These are phyloP conservation scores for Rubus idaeus DNA, from an alignment of 306 rosid species.

Conservation along the genomic window DNA sequence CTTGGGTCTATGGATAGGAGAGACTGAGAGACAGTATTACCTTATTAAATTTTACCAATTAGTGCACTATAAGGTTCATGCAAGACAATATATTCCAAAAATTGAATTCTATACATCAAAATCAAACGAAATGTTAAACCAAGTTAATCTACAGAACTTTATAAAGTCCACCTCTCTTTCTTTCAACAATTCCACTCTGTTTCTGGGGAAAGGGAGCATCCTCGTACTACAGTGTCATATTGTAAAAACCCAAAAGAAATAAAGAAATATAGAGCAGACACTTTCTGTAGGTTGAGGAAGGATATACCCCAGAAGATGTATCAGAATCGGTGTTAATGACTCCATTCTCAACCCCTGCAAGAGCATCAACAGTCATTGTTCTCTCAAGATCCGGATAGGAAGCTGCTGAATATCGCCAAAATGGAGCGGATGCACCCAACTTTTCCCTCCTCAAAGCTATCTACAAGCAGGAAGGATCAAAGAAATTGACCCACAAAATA, in stretches of 20 bases:
- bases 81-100: background rate
- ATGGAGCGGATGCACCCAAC: conserved; percentile 88
- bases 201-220: background rate
- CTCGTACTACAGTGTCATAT: background rate
- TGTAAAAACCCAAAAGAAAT: background rate
- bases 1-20: background rate
- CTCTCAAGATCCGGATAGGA: conserved; percentile 86
- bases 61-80: background rate
- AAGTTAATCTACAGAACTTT: background rate
- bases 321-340: conserved; percentile 35
- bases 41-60: background rate
- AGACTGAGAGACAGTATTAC: background rate
- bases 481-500: conserved; percentile 13
- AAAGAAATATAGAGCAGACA: background rate
- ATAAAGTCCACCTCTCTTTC: background rate
- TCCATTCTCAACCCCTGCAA: conserved; percentile 36
- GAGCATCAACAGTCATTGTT: conserved; percentile 46
- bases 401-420: conserved; percentile 88
- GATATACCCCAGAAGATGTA: conserved; percentile 50
- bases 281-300: conserved; percentile 18
- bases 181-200: background rate
- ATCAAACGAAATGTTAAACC: background rate
- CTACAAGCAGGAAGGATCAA: conserved; percentile 33
- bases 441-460: conserved; percentile 89
- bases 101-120: background rate